Evolutionary conservation across 1,139 yeast species (phyloP).

Genomic region (Geotrichum carabidarum): DNA sequence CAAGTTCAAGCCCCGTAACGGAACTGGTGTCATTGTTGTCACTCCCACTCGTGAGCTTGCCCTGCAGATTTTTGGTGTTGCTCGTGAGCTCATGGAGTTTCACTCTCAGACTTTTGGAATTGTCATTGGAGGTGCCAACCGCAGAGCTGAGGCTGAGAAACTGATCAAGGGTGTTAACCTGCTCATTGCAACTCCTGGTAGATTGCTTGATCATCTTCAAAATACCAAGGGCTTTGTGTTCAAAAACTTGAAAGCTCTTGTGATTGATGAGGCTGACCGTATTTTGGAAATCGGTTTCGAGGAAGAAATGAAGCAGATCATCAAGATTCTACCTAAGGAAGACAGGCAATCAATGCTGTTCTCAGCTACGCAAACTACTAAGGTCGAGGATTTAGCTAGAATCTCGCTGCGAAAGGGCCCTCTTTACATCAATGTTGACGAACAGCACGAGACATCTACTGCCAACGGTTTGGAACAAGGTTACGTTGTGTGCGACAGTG

Average conservation of each 20-base stretch:
- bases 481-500: constrained; percentile 94
- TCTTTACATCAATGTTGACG: constrained; percentile 87
- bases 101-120: constrained; percentile 94
- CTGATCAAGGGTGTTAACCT: constrained; percentile 88
- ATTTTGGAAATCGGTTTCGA: constrained; percentile 96
- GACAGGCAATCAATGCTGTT: constrained; percentile 95
- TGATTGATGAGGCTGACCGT: constrained; percentile 96
- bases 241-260: constrained; percentile 86
- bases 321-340: constrained; percentile 86
- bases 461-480: constrained; percentile 98
- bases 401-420: constrained; percentile 95
- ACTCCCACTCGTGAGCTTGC: constrained; percentile 93
- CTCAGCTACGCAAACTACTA: constrained; percentile 97
- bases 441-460: constrained; percentile 72
- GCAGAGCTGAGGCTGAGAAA: constrained; percentile 95
- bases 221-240: constrained; percentile 91
- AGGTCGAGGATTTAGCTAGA: constrained; percentile 96
- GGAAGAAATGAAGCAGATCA: constrained; percentile 96
- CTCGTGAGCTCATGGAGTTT: constrained; percentile 82
- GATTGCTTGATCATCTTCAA: constrained; percentile 91
- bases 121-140: constrained; percentile 96
- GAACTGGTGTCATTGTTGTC: constrained; percentile 82
- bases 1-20: constrained; percentile 86
- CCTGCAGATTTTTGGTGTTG: constrained; percentile 93
- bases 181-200: constrained; percentile 94